Percentiles rank a stretch among this genome's conserved stretches.
These are phyloP conservation scores for Seiridium cupressi DNA, from an alignment of 2,329 filamentous ascomycete species.

Conservation along the genomic window DNA sequence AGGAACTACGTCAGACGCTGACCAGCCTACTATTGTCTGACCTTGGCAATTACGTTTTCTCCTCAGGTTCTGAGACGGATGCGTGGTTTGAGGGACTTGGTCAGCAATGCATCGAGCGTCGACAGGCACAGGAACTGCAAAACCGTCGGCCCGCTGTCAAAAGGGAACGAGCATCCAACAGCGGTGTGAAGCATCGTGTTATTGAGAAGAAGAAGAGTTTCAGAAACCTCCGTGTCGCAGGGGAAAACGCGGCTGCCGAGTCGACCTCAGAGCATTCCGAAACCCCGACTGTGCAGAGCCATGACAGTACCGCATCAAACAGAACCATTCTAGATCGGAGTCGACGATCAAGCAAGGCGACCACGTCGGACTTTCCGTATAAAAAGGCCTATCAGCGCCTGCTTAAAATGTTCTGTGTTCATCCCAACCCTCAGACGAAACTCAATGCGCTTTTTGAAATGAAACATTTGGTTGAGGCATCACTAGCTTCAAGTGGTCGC, in stretches of 20 bases:
- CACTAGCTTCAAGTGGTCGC: constrained; percentile 57
- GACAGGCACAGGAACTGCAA: constrained; percentile 52
- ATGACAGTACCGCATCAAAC: constrained; percentile 39
- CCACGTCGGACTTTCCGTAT: constrained; percentile 68
- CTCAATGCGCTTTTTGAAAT: constrained; percentile 81
- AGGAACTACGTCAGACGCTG: constrained; percentile 73
- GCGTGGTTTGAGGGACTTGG: constrained; percentile 74
- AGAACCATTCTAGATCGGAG: constrained; percentile 34
- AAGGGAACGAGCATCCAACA: constrained; percentile 42
- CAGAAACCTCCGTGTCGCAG: constrained; percentile 57
- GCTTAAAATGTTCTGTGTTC: constrained; percentile 82
- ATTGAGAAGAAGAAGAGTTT: constrained; percentile 69
- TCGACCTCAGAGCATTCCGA: constrained; percentile 37
- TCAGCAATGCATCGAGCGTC: constrained; percentile 63
- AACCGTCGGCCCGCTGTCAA: constrained; percentile 37
- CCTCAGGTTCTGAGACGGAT: constrained; percentile 90
- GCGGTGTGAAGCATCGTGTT: constrained; percentile 46
- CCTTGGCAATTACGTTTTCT: constrained; percentile 80
- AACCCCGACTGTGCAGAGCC: constrained; percentile 33
- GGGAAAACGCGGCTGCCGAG: constrained; percentile 34
- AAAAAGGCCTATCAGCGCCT: constrained; percentile 76
- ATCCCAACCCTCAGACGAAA: constrained; percentile 85
- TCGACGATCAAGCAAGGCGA: constrained; percentile 29
- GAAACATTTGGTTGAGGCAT: constrained; percentile 77
- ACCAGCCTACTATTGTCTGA: constrained; percentile 87